Percentiles rank a stretch among this genome's conserved stretches.
Conservation (phyloP, 768 basidiomycete species). For the Rhizopogon sp. region DNA sequence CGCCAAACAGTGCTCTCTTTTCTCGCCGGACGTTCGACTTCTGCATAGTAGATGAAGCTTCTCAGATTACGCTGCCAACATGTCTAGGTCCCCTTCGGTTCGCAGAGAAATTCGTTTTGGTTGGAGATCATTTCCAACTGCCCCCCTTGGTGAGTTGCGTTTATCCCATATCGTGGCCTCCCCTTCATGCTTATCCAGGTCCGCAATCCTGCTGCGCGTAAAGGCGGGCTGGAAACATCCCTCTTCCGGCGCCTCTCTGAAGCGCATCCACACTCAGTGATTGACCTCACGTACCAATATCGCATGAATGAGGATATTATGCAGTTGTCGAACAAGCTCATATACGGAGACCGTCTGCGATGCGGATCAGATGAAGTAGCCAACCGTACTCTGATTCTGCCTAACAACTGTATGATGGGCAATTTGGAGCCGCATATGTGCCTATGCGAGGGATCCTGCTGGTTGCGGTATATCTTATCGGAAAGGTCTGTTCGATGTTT, state of each 20-base stretch:
- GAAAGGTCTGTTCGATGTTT: slow-evolving; percentile 45
- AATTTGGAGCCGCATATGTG: slow-evolving; percentile 24
- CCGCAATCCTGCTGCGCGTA: slow-evolving; percentile 70
- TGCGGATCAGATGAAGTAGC: slow-evolving; percentile 79
- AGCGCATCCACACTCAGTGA: slow-evolving; percentile 79
- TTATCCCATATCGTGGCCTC: background rate
- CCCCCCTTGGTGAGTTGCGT: slow-evolving; percentile 72
- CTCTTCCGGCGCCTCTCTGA: slow-evolving; percentile 87
- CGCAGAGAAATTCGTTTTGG: slow-evolving; percentile 87
- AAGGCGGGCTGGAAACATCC: slow-evolving; percentile 84
- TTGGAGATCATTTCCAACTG: slow-evolving; percentile 96
- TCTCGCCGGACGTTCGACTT: slow-evolving; percentile 84
- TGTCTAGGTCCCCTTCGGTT: slow-evolving; percentile 91
- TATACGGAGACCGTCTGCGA: slow-evolving; percentile 71
- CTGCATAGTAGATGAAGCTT: slow-evolving; percentile 97
- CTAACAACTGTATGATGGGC: slow-evolving; percentile 38
- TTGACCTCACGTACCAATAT: slow-evolving; percentile 86
- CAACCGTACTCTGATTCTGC: slow-evolving; percentile 49
- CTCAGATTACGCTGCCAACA: slow-evolving; percentile 94
- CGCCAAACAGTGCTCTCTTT: slow-evolving; percentile 68
- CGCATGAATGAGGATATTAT: slow-evolving; percentile 98
- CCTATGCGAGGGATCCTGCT: slow-evolving; percentile 46
- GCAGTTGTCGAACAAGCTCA: slow-evolving; percentile 80
- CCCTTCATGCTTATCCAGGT: slow-evolving; percentile 46
- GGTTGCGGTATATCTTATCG: slow-evolving; percentile 62